A percentile compares a stretch with the other conserved stretches of the same genome.
These are phyloP conservation scores for Diaporthe capsici DNA, from an alignment of 2,329 filamentous ascomycete species.

Conservation along the genomic window DNA sequence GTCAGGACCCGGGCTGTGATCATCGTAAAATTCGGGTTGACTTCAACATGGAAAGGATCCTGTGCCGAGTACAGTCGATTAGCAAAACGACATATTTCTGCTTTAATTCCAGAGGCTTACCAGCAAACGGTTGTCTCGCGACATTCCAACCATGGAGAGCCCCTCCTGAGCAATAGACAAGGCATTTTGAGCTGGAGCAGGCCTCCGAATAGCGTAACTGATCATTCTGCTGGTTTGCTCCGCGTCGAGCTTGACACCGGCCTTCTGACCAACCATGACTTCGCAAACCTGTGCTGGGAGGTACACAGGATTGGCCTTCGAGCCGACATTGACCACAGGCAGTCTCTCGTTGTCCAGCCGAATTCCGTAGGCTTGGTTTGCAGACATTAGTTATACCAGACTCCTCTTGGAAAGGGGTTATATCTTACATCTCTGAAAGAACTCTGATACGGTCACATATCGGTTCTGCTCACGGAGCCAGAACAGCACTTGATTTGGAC, in stretches of 20 bases:
- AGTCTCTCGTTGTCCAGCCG: slow-evolving; percentile 51
- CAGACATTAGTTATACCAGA: neutral
- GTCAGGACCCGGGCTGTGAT: slow-evolving; percentile 72
- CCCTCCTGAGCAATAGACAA: slow-evolving; percentile 66
- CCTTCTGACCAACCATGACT: slow-evolving; percentile 68
- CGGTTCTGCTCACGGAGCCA: slow-evolving; percentile 54
- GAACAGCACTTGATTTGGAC: slow-evolving; percentile 67
- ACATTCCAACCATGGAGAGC: slow-evolving; percentile 61
- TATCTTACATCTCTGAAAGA: slow-evolving; percentile 59
- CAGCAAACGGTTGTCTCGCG: slow-evolving; percentile 53
- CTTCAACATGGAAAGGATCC: slow-evolving; percentile 66
- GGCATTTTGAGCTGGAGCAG: slow-evolving; percentile 69
- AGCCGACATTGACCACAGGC: slow-evolving; percentile 73
- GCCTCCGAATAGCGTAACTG: slow-evolving; percentile 68
- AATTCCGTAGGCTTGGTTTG: slow-evolving; percentile 53
- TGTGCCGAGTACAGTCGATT: slow-evolving; percentile 44
- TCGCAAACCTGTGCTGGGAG: slow-evolving; percentile 70
- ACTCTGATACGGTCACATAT: slow-evolving; percentile 68
- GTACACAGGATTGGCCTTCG: slow-evolving; percentile 64
- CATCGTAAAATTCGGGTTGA: slow-evolving; percentile 67
- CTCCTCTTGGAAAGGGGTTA: no score
- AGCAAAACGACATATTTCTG: neutral
- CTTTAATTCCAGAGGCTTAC: slow-evolving; percentile 47
- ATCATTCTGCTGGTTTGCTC: slow-evolving; percentile 72
- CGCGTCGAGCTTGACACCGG: slow-evolving; percentile 58